Conservation (phyloP, 2,329 filamentous ascomycete species). For the Aspergillus sp. region DNA sequence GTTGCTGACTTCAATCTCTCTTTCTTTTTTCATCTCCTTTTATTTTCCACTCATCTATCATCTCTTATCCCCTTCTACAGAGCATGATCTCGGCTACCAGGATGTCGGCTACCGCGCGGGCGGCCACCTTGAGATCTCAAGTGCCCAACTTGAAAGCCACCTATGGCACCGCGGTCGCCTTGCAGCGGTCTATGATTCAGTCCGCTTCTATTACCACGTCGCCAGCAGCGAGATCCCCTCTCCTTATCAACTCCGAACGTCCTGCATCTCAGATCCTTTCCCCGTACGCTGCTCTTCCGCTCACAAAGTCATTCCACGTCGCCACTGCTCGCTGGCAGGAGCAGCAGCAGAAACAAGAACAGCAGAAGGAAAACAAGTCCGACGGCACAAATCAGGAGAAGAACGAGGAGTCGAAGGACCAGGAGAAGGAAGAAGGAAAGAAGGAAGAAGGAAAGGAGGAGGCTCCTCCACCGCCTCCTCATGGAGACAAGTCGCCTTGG, state of each 20-base stretch:
- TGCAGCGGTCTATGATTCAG: conserved; percentile 36
- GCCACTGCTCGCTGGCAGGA: conserved; percentile 33
- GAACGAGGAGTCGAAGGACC: conserved; percentile 31
- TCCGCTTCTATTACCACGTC: conserved; percentile 32
- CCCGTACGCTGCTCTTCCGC: conserved; percentile 35
- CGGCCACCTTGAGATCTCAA: conserved; percentile 37
- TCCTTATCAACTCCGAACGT: conserved; percentile 29
- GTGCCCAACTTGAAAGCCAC: conserved; percentile 31
- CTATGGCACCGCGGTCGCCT: conserved; percentile 27
- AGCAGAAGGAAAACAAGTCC: conserved; percentile 45
- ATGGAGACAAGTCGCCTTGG: conserved; percentile 98
- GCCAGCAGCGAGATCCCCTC: conserved; percentile 38
- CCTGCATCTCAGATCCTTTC: conserved; percentile 33
- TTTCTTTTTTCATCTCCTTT: neutral
- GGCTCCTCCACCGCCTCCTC: conserved; percentile 76
- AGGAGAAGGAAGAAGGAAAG: conserved; percentile 48
- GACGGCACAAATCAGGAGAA: conserved; percentile 29
- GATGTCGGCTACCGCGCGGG: conserved; percentile 38
- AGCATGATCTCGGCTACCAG: conserved; percentile 43
- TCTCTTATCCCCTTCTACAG: conserved; percentile 13
- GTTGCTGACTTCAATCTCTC: conserved; percentile 6
- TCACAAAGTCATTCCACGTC: conserved; percentile 40
- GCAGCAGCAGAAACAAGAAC: conserved; percentile 33
- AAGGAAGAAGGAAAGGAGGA: conserved; percentile 60
- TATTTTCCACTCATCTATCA: neutral